These are phyloP conservation scores for Prunus fruticosa DNA, from an alignment of 306 rosid genomes.

Conservation along the genomic window DNA sequence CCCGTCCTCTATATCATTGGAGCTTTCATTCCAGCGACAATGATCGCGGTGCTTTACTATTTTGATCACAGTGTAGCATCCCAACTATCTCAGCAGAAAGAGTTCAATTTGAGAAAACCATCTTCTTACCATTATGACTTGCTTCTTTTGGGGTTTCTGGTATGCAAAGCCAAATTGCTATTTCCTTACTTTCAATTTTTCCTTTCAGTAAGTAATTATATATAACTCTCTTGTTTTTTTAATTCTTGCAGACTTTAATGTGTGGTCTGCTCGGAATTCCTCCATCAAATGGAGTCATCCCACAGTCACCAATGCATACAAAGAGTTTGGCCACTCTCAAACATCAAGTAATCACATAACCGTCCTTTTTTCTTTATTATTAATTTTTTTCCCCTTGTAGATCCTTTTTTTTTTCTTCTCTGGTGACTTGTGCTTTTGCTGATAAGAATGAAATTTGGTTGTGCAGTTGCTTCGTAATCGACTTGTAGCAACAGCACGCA, in stretches of 20 bases:
- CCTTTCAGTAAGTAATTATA: neutral
- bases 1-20: constrained; percentile 83
- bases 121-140: constrained; percentile 93
- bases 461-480: constrained; percentile 84
- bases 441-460: constrained; percentile 11
- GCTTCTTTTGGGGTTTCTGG: constrained; percentile 89
- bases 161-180: constrained; percentile 28
- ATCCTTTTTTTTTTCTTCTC: neutral
- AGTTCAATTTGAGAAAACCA: constrained; percentile 94
- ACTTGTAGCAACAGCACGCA: constrained; percentile 67
- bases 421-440: neutral
- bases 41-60: constrained; percentile 97
- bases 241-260: constrained; percentile 61
- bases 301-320: constrained; percentile 99
- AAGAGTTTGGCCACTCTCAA: constrained; percentile 97
- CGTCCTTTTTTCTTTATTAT: neutral
- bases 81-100: constrained; percentile 95
- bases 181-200: neutral
- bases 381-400: neutral
- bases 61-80: constrained; percentile 98
- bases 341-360: constrained; percentile 64
- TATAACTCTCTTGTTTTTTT: neutral
- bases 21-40: constrained; percentile 96
- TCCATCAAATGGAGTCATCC: constrained; percentile 96
- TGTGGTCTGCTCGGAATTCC: constrained; percentile 97